Percentiles rank a stretch among this genome's conserved stretches.
These are phyloP conservation scores for Botrytis pseudocinerea DNA, from an alignment of 2,329 filamentous ascomycete genomes.

Conservation along the genomic window DNA sequence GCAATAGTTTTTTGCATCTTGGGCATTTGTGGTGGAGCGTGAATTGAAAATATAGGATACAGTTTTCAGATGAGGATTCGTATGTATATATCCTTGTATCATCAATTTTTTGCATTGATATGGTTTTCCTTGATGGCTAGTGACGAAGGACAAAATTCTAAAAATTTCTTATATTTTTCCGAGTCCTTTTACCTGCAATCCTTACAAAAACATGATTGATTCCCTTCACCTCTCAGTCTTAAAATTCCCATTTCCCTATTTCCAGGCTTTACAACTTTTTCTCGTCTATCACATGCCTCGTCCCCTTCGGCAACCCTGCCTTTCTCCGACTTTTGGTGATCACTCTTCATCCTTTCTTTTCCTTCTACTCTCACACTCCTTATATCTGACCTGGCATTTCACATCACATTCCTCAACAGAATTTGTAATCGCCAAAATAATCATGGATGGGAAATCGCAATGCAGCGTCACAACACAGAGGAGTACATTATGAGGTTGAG, in stretches of 20 bases:
- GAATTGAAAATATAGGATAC: conserved; percentile 14
- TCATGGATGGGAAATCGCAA: neutral
- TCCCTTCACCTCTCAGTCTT: neutral
- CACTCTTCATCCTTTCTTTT: neutral
- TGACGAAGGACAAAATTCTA: neutral
- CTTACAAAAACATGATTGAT: neutral
- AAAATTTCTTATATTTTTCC: neutral
- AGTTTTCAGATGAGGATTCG: conserved; percentile 20
- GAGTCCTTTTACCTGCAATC: neutral
- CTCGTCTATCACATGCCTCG: neutral
- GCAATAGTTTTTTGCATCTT: conserved; percentile 24
- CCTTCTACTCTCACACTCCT: neutral
- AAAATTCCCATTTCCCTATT: neutral
- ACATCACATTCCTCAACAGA: neutral
- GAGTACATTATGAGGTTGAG: neutral
- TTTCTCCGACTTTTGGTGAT: neutral
- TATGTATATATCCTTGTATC: conserved; percentile 25
- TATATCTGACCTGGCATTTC: neutral
- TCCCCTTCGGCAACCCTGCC: neutral
- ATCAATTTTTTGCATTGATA: conserved; percentile 20
- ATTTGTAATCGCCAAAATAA: neutral
- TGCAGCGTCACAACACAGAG: neutral
- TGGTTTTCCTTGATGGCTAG: neutral
- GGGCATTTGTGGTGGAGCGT: conserved; percentile 27
- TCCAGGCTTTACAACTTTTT: neutral